Conservation (phyloP, 192 early-diverging fungal genomes). For the Coemansia sp. region DNA sequence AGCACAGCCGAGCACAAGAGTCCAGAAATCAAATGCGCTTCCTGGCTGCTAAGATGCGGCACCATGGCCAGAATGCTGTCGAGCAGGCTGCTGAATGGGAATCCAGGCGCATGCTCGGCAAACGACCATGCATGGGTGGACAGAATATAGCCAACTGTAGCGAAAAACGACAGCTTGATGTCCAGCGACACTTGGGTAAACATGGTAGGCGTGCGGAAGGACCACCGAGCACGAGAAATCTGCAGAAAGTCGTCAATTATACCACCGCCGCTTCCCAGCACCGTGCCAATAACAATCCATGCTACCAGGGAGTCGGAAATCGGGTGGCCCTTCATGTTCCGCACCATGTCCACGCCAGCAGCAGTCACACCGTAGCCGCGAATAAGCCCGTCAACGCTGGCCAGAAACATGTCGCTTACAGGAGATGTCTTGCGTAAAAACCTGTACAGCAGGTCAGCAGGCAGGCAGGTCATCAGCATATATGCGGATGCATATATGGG, state of each 20-base stretch:
- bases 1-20: conserved; percentile 50
- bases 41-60: conserved; percentile 40
- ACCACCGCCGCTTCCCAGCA: conserved; percentile 54
- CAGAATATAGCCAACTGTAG: conserved; percentile 49
- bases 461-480: conserved; percentile 38
- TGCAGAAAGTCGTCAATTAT: conserved; percentile 56
- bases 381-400: conserved; percentile 49
- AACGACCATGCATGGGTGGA: conserved; percentile 54
- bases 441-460: conserved; percentile 45
- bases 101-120: conserved; percentile 32
- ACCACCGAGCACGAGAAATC: conserved; percentile 39
- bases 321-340: conserved; percentile 43
- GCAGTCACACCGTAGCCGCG: conserved; percentile 56
- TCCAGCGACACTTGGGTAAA: conserved; percentile 34
- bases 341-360: conserved; percentile 52
- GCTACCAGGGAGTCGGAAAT: conserved; percentile 51
- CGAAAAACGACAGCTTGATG: conserved; percentile 47
- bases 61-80: conserved; percentile 33
- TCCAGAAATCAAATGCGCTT: conserved; percentile 41
- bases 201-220: conserved; percentile 47
- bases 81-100: conserved; percentile 37
- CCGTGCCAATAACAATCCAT: conserved; percentile 49
- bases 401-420: conserved; percentile 52
- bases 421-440: conserved; percentile 37
- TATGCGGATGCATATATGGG: conserved; percentile 45